Evolutionary conservation across 768 basidiomycete species (phyloP).

Genomic region (Leccinum uliginosum): DNA sequence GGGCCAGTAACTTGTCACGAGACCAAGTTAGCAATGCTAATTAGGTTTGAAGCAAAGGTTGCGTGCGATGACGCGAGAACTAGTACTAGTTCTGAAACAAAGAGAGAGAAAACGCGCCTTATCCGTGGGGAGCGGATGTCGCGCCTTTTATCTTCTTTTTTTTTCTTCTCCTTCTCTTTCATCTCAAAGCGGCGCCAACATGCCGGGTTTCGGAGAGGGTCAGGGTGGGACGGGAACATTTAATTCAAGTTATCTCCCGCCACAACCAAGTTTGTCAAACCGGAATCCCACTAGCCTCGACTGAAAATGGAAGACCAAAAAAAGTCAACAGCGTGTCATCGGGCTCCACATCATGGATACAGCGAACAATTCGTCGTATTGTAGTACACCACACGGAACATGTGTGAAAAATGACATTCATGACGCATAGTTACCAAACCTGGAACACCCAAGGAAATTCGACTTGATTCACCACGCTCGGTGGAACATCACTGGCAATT

Average conservation of each 20-base stretch:
- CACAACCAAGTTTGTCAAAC: neutral
- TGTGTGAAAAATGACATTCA: neutral
- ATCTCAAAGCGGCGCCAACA: conserved; percentile 1
- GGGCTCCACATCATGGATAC: neutral
- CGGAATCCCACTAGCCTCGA: neutral
- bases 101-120: neutral
- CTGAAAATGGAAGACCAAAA: neutral
- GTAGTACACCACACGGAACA: neutral
- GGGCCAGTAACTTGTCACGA: neutral
- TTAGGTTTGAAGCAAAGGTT: neutral
- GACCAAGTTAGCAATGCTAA: neutral
- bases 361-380: neutral
- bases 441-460: conserved; percentile 41
- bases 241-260: neutral
- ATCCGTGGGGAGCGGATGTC: neutral
- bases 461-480: conserved; percentile 20
- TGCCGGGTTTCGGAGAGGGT: neutral
- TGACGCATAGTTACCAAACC: conserved; percentile 29
- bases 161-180: neutral
- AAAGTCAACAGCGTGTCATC: neutral
- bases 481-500: conserved; percentile 29
- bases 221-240: conserved; percentile 4
- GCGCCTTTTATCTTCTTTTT: neutral
- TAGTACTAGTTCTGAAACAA: too few species aligned
- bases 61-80: neutral